Base-by-base conservation (phyloP, 257 asterid species). In the Nicotiana tomentosiformis region DNA sequence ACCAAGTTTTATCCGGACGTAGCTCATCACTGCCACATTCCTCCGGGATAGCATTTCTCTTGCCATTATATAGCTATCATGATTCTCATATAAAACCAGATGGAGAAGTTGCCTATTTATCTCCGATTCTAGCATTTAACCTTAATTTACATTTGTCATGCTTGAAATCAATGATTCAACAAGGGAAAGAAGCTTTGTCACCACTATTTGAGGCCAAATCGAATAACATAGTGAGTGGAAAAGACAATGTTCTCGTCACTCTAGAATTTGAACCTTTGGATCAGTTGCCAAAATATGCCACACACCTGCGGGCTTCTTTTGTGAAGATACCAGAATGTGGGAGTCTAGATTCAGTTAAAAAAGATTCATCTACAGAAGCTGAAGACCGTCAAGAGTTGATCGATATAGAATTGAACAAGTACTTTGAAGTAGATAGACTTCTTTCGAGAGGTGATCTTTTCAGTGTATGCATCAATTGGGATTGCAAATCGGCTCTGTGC, bases 251-350 rank as follows among this genome's bases (percentile, higher is more conserved):
- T 65, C 66, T 77, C 77, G 78, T 94, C 85, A 82, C 62, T 83
- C 72, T 96, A 81, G 89, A 84, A 84, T 84, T 94, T 85, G 86
- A 90, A 89, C 92, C 99, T 69, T 91, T 87, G 86, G 79, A 62
- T 26, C 90, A 89, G 89, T 84, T 88, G 72, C 98, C 97, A 23
- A 92, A 88, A 85, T 91, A 89, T 85, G 98, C 98, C 82, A 92
- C 97, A 55, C 99, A 96, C 89, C 87, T 96, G 84, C 90, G 99
- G 91, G 95, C 83, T 77, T 89, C 98, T 77, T 94, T 94, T 86
- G 98, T 96, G 84, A 94, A 95, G 90, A 88, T 94, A 86, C 99
- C 99, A 7, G 93, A 91, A 84, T 94, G 97, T 79, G 97, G 90
- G 57, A 88, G 88, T 81, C 93, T 96, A 77, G 94, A 90, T 39